Conservation (phyloP, 225 moss, liverwort and hornwort species). For the Polytrichum commune region DNA sequence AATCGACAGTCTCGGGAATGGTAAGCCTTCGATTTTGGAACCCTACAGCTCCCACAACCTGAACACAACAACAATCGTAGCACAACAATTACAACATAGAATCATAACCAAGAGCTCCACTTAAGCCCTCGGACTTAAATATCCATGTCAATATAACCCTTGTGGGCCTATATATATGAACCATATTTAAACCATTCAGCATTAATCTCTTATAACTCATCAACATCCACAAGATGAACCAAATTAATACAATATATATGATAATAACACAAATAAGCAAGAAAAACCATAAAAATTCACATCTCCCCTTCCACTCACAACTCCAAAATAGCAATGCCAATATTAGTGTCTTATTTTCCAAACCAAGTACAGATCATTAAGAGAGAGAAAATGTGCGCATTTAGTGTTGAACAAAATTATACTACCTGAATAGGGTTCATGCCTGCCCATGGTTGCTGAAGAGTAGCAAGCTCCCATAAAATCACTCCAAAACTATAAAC, state of each 20-base stretch:
- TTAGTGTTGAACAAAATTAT: neutral
- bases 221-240: neutral
- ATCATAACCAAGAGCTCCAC: too few species aligned
- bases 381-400: neutral
- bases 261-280: neutral
- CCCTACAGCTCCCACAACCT: constrained; percentile 98
- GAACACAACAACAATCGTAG: neutral
- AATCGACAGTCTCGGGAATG: constrained; percentile 69
- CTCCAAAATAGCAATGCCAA: too few species aligned
- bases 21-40: constrained; percentile 85
- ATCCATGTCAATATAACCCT: neutral
- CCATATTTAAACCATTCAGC: neutral
- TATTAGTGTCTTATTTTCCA: too few species aligned
- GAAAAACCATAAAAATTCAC: neutral
- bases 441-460: constrained; percentile 94
- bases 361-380: neutral
- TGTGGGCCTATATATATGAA: neutral
- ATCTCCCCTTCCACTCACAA: too few species aligned
- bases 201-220: neutral
- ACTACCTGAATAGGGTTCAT: constrained; percentile 96
- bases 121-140: too few species aligned
- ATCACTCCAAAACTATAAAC: constrained; percentile 99
- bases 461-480: constrained; percentile 93
- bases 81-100: neutral
- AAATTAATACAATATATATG: too few species aligned